phyloP scores from a whole-genome alignment of 257 asterid species.

The Nicotiana otophora region DNA sequence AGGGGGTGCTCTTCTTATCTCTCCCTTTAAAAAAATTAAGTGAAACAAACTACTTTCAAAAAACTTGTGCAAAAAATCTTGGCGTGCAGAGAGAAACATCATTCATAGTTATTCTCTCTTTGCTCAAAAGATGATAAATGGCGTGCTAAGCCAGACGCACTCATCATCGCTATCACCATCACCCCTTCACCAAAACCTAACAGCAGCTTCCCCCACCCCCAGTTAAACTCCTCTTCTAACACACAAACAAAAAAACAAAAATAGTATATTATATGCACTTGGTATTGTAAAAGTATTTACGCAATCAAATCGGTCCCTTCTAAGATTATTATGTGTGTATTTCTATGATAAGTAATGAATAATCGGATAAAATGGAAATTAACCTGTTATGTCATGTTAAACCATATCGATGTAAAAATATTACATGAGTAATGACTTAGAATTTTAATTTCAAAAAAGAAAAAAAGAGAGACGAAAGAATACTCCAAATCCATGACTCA shows the following conservation, averaged over 20 bases:
- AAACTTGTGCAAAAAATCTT: slow-evolving; percentile 29
- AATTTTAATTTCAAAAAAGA: neutral
- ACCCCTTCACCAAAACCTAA: slow-evolving; percentile 15
- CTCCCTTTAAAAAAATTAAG: neutral
- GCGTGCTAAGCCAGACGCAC: slow-evolving; percentile 24
- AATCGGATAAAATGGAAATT: too few relatives aligned
- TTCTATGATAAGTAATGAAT: too few relatives aligned
- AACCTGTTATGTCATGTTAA: too few relatives aligned
- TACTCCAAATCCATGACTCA: neutral
- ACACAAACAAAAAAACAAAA: neutral
- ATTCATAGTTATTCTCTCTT: slow-evolving; percentile 16
- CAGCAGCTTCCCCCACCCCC: neutral
- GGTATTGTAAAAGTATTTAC: too few relatives aligned
- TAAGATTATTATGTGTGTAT: too few relatives aligned
- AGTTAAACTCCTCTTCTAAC: neutral
- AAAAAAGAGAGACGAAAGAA: neutral
- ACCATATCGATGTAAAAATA: neutral
- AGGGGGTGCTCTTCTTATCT: slow-evolving; percentile 9
- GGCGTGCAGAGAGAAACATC: slow-evolving; percentile 35
- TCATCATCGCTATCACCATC: slow-evolving; percentile 19
- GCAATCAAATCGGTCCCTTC: too few relatives aligned
- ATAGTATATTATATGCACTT: neutral
- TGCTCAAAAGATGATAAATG: slow-evolving; percentile 23
- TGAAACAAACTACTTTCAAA: slow-evolving; percentile 1
- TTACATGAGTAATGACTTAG: neutral